Evolutionary conservation across 1,284 basidiomycete species (phyloP).

Genomic region (Gomphus sp.): DNA sequence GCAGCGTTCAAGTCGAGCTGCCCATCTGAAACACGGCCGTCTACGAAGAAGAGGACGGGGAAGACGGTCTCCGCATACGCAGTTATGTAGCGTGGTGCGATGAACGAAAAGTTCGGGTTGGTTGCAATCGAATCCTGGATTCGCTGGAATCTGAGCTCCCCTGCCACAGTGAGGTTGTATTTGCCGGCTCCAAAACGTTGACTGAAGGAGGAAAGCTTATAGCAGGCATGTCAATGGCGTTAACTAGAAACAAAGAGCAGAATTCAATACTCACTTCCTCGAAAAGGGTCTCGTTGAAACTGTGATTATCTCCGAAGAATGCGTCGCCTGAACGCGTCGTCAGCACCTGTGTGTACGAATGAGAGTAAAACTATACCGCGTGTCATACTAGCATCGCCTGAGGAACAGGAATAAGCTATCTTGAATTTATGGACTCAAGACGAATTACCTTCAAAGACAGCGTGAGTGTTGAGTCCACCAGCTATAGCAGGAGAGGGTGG

Average conservation of each 20-base stretch:
- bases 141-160: slow-evolving; percentile 11
- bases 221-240: not conserved
- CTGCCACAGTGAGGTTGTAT: slow-evolving; percentile 11
- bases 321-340: not conserved
- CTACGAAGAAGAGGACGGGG: too few relatives aligned
- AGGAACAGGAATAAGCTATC: not conserved
- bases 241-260: not conserved
- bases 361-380: not conserved
- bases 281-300: slow-evolving; percentile 7
- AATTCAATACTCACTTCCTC: not conserved
- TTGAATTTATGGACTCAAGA: not conserved
- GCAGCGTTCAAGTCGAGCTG: too few relatives aligned
- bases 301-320: slow-evolving; percentile 9
- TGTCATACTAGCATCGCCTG: slow-evolving; percentile 6
- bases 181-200: slow-evolving; percentile 1
- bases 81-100: not conserved
- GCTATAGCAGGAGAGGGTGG: slow-evolving; percentile 3
- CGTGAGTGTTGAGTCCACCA: slow-evolving; percentile 12
- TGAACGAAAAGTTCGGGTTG: slow-evolving; percentile 14
- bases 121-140: slow-evolving; percentile 11
- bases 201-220: not conserved
- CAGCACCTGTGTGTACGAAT: not conserved
- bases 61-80: not conserved
- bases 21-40: too few relatives aligned
- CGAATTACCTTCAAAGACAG: slow-evolving; percentile 12